phyloP scores from a whole-genome alignment of 768 basidiomycete genomes.

The Imleria badia region DNA sequence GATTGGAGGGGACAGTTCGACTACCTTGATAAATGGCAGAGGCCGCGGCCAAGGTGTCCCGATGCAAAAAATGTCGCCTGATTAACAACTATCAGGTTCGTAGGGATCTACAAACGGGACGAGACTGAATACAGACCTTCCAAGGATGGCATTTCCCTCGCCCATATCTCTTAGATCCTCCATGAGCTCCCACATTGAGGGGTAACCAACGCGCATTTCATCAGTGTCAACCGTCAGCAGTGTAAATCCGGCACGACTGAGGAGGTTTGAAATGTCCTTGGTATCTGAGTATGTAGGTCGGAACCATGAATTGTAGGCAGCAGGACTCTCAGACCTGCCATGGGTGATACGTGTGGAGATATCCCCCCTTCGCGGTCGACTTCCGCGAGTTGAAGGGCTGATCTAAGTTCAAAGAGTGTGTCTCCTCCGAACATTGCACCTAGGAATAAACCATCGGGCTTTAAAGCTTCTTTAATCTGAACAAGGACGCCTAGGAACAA shows the following conservation, averaged over 20 bases:
- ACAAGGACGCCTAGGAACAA: constrained; percentile 64
- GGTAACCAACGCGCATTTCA: constrained; percentile 88
- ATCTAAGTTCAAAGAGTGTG: constrained; percentile 93
- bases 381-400: constrained; percentile 91
- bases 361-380: constrained; percentile 93
- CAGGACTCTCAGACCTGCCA: constrained; percentile 70
- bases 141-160: constrained; percentile 88
- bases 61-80: constrained; percentile 67
- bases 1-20: not conserved
- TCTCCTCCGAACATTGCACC: constrained; percentile 96
- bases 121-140: constrained; percentile 49
- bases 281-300: constrained; percentile 57
- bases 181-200: constrained; percentile 94
- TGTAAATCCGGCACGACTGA: constrained; percentile 90
- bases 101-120: not conserved
- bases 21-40: constrained; percentile 91
- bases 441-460: constrained; percentile 92
- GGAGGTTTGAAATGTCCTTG: constrained; percentile 87
- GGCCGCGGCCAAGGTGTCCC: constrained; percentile 89
- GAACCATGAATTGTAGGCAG: not conserved
- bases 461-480: constrained; percentile 81
- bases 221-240: constrained; percentile 94
- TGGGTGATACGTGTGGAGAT: constrained; percentile 94
- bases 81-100: not conserved
- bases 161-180: constrained; percentile 97